Evolutionary conservation across 495 filamentous ascomycete genomes (phyloP), one percentile per base, ranked within the genome.

Genomic region (Niebla homalea): DNA sequence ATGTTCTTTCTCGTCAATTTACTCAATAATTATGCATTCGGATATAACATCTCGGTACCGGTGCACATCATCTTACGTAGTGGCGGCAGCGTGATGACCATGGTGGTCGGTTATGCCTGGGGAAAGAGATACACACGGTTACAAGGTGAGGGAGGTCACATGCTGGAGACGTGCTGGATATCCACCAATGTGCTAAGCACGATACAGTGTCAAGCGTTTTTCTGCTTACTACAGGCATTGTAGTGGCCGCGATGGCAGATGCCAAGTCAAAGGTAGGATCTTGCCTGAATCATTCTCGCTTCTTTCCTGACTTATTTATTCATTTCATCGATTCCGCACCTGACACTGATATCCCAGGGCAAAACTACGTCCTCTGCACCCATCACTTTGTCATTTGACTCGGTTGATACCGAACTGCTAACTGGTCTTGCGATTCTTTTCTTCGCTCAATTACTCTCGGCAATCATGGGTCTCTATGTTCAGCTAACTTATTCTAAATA

Each of bases 1-100:
- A 77, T 95, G 49, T 97, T 96, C 68, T 88, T 93, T 58, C 74
- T 75, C 48, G 89, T 96, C 60, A 96, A 94, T 57, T 73, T 96
- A 41, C 69, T 97, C 50, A 99, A 99, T 68, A 99, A 99, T 59
- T 90, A 89, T 72, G 92, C 92, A 5, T 97, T 99, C 62, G 89
- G 86, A 51, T 97, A 94, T 68, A 82, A 87, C 51, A 97, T 99
- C 43, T 94, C 86, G 5, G 90, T 99, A 0, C 92, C 92, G 20
- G 79, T 99, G 41, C 92, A 99, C 60, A 99, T 97, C 57, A 96
- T 99, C 51, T 70, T 99, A 6, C 83, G 92, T 18, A 94, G 89
- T 37, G 94, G 89, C 20, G 93, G 92, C 8, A 93, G 87, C 52
- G 90, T 96, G 42, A 89, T 89, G 1, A 97, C 92, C 0, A 88